A percentile compares a stretch with the other conserved stretches of the same genome.
Evolutionary conservation across 352 stramenopile species (phyloP).

Genomic region (Pythium angustatum): DNA sequence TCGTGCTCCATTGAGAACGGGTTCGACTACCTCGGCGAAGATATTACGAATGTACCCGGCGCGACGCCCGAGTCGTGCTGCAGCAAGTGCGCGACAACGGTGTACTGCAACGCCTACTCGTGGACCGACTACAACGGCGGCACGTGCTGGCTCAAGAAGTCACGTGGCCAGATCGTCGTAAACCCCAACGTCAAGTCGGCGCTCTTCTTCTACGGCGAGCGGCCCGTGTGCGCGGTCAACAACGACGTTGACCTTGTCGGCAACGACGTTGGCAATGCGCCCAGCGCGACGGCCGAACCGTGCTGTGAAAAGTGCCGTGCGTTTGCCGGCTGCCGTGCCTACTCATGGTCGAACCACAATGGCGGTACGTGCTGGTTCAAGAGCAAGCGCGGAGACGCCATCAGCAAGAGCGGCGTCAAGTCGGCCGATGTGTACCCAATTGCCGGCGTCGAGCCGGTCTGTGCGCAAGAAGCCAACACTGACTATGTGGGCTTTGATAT

Average conservation of each 20-base stretch:
- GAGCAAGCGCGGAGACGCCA: neutral
- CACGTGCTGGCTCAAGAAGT: slow-evolving; percentile 36
- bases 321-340: slow-evolving; percentile 8
- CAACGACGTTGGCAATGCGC: slow-evolving; percentile 11
- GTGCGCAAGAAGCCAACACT: neutral
- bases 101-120: slow-evolving; percentile 13
- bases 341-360: slow-evolving; percentile 11
- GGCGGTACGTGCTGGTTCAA: slow-evolving; percentile 2
- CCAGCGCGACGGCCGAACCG: neutral
- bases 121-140: slow-evolving; percentile 29
- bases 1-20: slow-evolving; percentile 16
- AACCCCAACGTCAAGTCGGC: neutral
- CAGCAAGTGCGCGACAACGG: neutral
- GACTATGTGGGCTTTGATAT: slow-evolving; percentile 37
- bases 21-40: slow-evolving; percentile 34
- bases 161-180: neutral
- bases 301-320: slow-evolving; percentile 32
- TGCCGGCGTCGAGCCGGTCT: neutral
- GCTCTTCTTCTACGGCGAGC: neutral
- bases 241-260: slow-evolving; percentile 3
- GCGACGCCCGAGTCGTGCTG: slow-evolving; percentile 7
- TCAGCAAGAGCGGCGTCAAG: neutral
- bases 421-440: neutral
- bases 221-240: neutral
- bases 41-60: slow-evolving; percentile 22